Conservation (phyloP, 805 yeast species). For the Yarrowia keelungensis region DNA sequence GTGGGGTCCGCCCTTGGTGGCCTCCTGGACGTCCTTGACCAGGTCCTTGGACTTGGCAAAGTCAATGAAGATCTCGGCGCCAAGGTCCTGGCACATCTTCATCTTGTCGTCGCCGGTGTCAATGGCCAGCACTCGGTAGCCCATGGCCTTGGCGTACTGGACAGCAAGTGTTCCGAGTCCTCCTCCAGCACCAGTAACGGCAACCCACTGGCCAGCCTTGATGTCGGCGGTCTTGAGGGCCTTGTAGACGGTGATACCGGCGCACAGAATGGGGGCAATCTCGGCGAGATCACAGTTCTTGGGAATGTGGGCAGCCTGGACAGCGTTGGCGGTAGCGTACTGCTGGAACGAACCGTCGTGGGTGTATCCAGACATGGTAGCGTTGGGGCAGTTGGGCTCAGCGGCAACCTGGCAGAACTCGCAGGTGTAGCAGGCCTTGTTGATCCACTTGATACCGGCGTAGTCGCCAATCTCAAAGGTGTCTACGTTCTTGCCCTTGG, state of each 20-base stretch:
- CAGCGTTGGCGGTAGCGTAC: slow-evolving; percentile 86
- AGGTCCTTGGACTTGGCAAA: slow-evolving; percentile 63
- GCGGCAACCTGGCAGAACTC: slow-evolving; percentile 71
- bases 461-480: slow-evolving; percentile 79
- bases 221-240: slow-evolving; percentile 81
- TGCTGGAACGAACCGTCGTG: slow-evolving; percentile 93
- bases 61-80: slow-evolving; percentile 70
- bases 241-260: slow-evolving; percentile 91
- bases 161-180: slow-evolving; percentile 78
- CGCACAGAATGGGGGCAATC: slow-evolving; percentile 85
- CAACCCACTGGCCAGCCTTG: slow-evolving; percentile 76
- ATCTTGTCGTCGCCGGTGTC: slow-evolving; percentile 74
- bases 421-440: slow-evolving; percentile 77
- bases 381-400: slow-evolving; percentile 75
- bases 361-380: slow-evolving; percentile 82
- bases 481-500: slow-evolving; percentile 69
- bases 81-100: slow-evolving; percentile 61
- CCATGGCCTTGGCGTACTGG: slow-evolving; percentile 81
- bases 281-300: slow-evolving; percentile 74
- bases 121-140: slow-evolving; percentile 71
- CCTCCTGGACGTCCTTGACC: slow-evolving; percentile 60
- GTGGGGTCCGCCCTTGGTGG: slow-evolving; percentile 77
- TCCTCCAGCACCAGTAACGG: slow-evolving; percentile 80
- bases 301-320: slow-evolving; percentile 84
- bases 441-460: slow-evolving; percentile 87